Evolutionary conservation across 2,329 filamentous ascomycete species (phyloP).

Genomic region (Tolypocladium ophioglossoides): DNA sequence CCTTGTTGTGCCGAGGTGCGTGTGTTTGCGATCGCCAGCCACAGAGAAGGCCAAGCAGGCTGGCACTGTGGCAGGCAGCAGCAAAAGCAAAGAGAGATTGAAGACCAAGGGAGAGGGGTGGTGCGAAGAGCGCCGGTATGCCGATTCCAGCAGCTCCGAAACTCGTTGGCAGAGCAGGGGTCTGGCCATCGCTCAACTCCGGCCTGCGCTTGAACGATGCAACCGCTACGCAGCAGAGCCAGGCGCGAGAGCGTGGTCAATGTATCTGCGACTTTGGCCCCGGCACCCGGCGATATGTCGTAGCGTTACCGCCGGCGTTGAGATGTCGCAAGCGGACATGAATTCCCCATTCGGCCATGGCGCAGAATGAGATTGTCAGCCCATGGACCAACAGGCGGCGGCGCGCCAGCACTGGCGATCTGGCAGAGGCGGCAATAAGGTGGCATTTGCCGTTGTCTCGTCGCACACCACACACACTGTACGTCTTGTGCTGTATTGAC

Average conservation of each 20-base stretch:
- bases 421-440: neutral
- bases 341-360: constrained; percentile 10
- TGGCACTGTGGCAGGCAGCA: neutral
- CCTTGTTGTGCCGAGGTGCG: neutral
- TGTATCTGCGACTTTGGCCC: neutral
- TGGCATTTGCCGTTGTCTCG: neutral
- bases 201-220: neutral
- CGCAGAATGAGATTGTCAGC: constrained; percentile 1
- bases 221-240: neutral
- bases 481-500: neutral
- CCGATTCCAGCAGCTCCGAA: constrained; percentile 10
- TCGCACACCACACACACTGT: neutral
- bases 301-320: constrained; percentile 1
- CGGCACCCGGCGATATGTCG: neutral
- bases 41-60: neutral
- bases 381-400: neutral
- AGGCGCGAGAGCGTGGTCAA: neutral
- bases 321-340: constrained; percentile 9
- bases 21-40: constrained; percentile 1
- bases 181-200: neutral
- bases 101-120: neutral
- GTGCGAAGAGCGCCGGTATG: constrained; percentile 5
- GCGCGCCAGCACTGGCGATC: neutral
- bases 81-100: neutral
- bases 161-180: constrained; percentile 1